Evolutionary conservation across 331 rosid genomes (phyloP), one percentile per base, ranked within the genome.

Genomic region (Rhamnella rubrinervis): DNA sequence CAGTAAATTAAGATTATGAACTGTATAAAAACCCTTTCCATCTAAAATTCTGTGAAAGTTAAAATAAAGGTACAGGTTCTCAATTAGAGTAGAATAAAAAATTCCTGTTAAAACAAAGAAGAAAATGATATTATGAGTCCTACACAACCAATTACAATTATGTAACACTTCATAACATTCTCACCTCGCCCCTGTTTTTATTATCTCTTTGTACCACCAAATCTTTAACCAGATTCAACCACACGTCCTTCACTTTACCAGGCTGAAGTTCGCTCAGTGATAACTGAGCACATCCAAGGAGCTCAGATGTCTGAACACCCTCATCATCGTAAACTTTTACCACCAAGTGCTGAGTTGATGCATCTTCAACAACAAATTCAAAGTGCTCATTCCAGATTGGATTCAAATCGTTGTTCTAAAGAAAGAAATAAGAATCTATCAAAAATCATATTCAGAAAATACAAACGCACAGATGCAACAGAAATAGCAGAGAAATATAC

Each of bases 381-480:
- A 83, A 95, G 89, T 95, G 99, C 56, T 95, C 97, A 51, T 95
- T 95, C 99, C 96, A 95, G 63, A 91, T 83, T 39, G 99, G 99
- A 79, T 87, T 89, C 89, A 95, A 84, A 84, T 95, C 96, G 63
- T 95, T 95, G 84, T 82, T 95, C 99, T 95, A 82, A 53, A 61
- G 57, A 72, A 75, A 61, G 14, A 66, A 59, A 78, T 61, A 56
- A 59, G 41, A 20, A 72, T 20, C 38, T 35, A 66, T 75, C 38
- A 18, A 62, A 41, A 20, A 38, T 59, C 49, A 61, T 66, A 71
- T 23, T 8, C 65, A 31, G 26, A n/a, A 79, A 64, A 66, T 74
- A 63, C 35, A 16, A 68, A 55, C 8, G 41, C 31, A 55, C 18
- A 59, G 75, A 47, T 18, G 66, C 2, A 60, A 49, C 21, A 19